Base-by-base conservation (phyloP, 306 rosid genomes). In the Ziziphus jujuba region DNA sequence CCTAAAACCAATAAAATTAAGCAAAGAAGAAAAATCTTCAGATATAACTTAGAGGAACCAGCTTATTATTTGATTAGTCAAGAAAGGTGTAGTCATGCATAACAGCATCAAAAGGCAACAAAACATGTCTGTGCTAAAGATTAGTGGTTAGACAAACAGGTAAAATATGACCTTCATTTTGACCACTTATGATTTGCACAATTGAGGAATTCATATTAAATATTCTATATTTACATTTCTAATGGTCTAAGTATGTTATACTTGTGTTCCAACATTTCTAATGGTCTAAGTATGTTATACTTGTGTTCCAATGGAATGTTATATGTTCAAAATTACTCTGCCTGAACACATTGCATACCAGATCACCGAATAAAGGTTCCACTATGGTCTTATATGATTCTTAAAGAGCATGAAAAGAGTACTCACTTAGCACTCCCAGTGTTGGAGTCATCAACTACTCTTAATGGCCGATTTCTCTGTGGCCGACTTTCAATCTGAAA, bases 401-500 rank as follows among this genome's bases (percentile, higher is more conserved):
- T 6, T 56, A 33, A 48, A 40, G 31, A 47, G 23, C 40, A 7
- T 15, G 40, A 61, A 36, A 33, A 61, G 45, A 45, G 53, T 55
- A 82, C 92, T 88, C 82, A 91, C 97, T 65, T 86, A 73, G 90
- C 86, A 59, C 81, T 86, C 65, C 89, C 91, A 64, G 83, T 75
- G 67, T 91, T 86, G 47, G 91, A 83, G 79, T 86, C 92, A 65
- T 88, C 88, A n/a, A 88, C 96, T 44, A 91, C 83, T 79, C 91
- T 79, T 56, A 91, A 19, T 0, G 97, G 87, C 22, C 86, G 84
- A 55, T 88, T 92, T 75, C 71, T 88, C 61, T 76, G 85, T 0
- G 97, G 96, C n/a, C 96, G 89, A 65, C 88, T 83, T 74, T 91
- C 97, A 9, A 91, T 91, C 97, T 91, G 81, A 77, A 86, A 72